Evolutionary conservation across 2,329 filamentous ascomycete genomes (phyloP), one percentile per base, ranked within the genome.

Genomic region (Calonectria naviculata): DNA sequence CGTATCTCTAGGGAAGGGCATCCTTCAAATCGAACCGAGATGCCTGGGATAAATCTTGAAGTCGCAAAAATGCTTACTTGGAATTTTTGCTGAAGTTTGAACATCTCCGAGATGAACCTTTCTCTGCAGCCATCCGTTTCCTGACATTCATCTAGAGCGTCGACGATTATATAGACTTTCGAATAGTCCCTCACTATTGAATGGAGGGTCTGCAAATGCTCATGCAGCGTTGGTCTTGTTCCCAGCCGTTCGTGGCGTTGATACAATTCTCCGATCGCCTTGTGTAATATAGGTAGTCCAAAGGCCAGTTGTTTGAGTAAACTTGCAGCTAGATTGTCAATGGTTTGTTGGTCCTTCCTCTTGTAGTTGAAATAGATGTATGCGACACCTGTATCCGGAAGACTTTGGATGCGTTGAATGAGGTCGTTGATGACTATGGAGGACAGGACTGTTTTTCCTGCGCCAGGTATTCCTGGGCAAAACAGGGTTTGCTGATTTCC

Each of bases 401-500:
- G 7, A 3, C 5, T 26, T 21, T 47, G 17, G 15, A 13, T 8
- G n/a, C 6, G 21, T 34, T 36, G 4, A 34, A 15, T 19, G 5
- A 36, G 17, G 17, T 31, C 9, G 15, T 56, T 5, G 15, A 38
- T n/a, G 17, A 52, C 47, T n/a, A n/a, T n/a, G n/a, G n/a, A n/a
- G n/a, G n/a, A n/a, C n/a, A n/a, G n/a, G n/a, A n/a, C n/a, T n/a
- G n/a, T n/a, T n/a, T n/a, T n/a, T n/a, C n/a, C n/a, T n/a, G 49
- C 49, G 2, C 49, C 49, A 12, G 49, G 49, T 3, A 54, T 54
- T 1, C 84, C 84, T 7, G 78, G 80, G 70, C 83, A 87, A 69
- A 85, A 85, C 1, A 88, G 60, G 0, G 76, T 83, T 26, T 78
- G 63, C 3, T 72, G 75, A 1, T 67, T 42, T 0, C 60, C 44